Evolutionary conservation across 2,329 filamentous ascomycete species (phyloP).

Genomic region (Colletotrichum camelliae): DNA sequence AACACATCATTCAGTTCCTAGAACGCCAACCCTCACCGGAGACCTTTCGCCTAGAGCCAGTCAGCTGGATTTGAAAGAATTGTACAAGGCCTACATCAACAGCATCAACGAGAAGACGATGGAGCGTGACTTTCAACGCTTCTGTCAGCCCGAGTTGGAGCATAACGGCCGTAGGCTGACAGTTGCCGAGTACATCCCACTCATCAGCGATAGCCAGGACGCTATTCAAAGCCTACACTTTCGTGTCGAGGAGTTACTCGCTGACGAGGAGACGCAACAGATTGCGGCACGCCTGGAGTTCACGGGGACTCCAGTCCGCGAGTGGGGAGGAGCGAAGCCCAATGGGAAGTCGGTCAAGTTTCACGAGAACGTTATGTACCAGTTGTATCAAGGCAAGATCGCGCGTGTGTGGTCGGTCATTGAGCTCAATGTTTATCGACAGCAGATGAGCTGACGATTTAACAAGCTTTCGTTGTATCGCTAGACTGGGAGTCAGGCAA

Average conservation of each 20-base stretch:
- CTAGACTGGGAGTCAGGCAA: rapidly evolving
- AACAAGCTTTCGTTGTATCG: not conserved
- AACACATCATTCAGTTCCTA: not conserved
- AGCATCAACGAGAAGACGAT: slow-evolving; percentile 36
- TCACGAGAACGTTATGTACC: slow-evolving; percentile 38
- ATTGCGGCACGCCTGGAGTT: slow-evolving; percentile 35
- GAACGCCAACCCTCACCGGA: not conserved
- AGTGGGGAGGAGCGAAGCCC: slow-evolving; percentile 30
- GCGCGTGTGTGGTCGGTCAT: slow-evolving; percentile 35
- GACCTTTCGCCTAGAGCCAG: too few relatives aligned
- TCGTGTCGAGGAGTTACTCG: slow-evolving; percentile 29
- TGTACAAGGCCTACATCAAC: slow-evolving; percentile 33
- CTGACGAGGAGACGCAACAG: slow-evolving; percentile 32
- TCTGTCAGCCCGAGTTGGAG: slow-evolving; percentile 29
- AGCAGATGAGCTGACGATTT: not conserved
- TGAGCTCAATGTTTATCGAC: slow-evolving; percentile 31
- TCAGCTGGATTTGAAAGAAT: not conserved
- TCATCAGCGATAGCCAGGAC: slow-evolving; percentile 33
- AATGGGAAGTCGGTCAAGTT: slow-evolving; percentile 33
- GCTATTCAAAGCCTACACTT: slow-evolving; percentile 32
- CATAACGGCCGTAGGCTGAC: slow-evolving; percentile 33
- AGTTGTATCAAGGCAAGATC: slow-evolving; percentile 35
- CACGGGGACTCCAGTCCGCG: slow-evolving; percentile 31
- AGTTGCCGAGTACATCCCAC: slow-evolving; percentile 28
- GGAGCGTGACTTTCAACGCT: slow-evolving; percentile 26